Evolutionary conservation across 306 rosid species (phyloP), one percentile per base, ranked within the genome.

Genomic region (Acmispon strigosus): DNA sequence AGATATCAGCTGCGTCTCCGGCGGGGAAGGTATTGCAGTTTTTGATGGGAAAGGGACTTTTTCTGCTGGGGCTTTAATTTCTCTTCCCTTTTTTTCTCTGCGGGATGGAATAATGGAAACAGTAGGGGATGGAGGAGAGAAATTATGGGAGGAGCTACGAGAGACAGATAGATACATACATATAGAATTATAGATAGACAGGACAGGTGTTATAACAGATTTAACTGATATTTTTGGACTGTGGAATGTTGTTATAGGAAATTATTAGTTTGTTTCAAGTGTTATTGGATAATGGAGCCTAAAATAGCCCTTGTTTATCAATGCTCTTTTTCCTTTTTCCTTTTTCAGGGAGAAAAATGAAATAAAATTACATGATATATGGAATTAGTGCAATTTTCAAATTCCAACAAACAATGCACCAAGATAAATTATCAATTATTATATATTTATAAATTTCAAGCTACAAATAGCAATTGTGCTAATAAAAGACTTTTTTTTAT

Each of bases 1-100:
- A 80, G 88, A 81, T 74, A 74, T 86, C 78, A 82, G 60, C 71
- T 84, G 96, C 97, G 96, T 85, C 80, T 83, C 93, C 93, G 88
- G 69, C 74, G 96, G 92, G 88, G 86, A 67, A 76, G 89, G 81
- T 59, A 13, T 7, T 36, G 74, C 44, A 13, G 72, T 49, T 71
- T 66, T 37, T 70, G 76, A 72, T 45, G 52, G 63, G 54, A 34
- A 34, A 4, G 77, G 75, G 53, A 68, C 72, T 79, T 62, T 69
- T 79, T 70, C 77, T 62, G 72, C 32, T 27, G 42, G 69, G 43
- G 43, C 43, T 36, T 36, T 36, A 62, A 8, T 15, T 18, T 80
- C 62, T 50, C 63, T 66, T 42, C 78, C 79, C 57, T 72, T 72
- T 39, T 48, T 87, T 77, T 80, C 79, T 72, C 59, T 7, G 37